Base-by-base conservation (phyloP, 257 asterid species). In the Orobanche coerulescens region DNA sequence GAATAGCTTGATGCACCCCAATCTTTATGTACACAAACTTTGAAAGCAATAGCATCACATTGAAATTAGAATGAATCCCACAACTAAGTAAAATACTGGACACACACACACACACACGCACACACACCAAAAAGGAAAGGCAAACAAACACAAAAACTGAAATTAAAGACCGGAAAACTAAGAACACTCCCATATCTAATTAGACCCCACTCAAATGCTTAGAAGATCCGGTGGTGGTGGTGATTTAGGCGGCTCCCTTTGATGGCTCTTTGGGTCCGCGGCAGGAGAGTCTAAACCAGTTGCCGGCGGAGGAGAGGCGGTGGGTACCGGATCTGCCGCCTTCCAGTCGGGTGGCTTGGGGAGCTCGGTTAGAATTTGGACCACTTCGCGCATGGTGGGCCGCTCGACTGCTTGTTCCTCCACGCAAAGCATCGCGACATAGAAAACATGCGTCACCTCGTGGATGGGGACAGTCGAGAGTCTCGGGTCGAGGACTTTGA, bases 351-450 rank as follows among this genome's bases (percentile, higher is more conserved):
- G 72, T 0, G 74, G 71, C 68, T 75, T 73, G 53, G 91, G 96
- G 5, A 81, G 77, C 65, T 88, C 94, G 0, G 92, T 73, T n/a
- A 88, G 85, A 34, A 88, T 84, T 58, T 88, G 94, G 24, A 88
- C 94, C 0, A 88, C 96, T 47, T 88, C 94, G 16, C 96, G 80
- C 94, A 88, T 88, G 9, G 94, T 84, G 60, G 96, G 96, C 10
- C 96, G 92, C 37, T 81, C 86, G 5, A 84, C 83, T 3, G 96
- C 89, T 40, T 82, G 96, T 44, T 88, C 96, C 70, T 84, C 94
- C 0, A 88, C 94, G 62, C 96, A 88, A 22, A 84, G 83, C 92
- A 88, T 79, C 23, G 96, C 96, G 0, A 88, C 86, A 19, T 82
- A 82, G 76, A 88, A 88, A 6, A 85, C 84, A 6, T 85, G 94